These are phyloP conservation scores for Leptographium procerum DNA, from an alignment of 2,329 filamentous ascomycete species.

Conservation along the genomic window DNA sequence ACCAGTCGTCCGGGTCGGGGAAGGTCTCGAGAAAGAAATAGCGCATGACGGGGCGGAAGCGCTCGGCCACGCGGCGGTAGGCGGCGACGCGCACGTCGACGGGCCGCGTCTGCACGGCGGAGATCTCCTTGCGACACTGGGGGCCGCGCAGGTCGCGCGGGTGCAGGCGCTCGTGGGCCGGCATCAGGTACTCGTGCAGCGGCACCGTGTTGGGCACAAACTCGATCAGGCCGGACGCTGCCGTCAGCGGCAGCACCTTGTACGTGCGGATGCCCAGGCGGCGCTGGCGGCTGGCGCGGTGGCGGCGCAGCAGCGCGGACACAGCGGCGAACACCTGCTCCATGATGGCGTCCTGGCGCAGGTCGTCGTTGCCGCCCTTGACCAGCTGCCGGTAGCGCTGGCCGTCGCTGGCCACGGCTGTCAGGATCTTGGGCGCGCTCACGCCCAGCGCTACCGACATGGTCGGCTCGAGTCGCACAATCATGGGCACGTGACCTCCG, in stretches of 20 bases:
- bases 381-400: slow-evolving; percentile 77
- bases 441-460: slow-evolving; percentile 84
- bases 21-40: slow-evolving; percentile 98
- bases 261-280: slow-evolving; percentile 89
- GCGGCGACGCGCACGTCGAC: slow-evolving; percentile 60
- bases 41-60: slow-evolving; percentile 85
- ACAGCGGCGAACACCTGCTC: slow-evolving; percentile 98
- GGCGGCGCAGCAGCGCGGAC: slow-evolving; percentile 75
- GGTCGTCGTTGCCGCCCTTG: slow-evolving; percentile 90
- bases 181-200: slow-evolving; percentile 82
- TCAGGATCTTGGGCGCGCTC: slow-evolving; percentile 88
- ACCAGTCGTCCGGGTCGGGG: slow-evolving; percentile 92
- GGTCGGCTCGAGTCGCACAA: slow-evolving; percentile 57
- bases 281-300: slow-evolving; percentile 77
- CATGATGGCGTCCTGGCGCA: slow-evolving; percentile 97
- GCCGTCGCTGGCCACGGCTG: slow-evolving; percentile 68
- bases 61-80: slow-evolving; percentile 67
- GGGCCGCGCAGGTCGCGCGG: slow-evolving; percentile 70
- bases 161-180: slow-evolving; percentile 77
- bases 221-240: slow-evolving; percentile 83
- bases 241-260: slow-evolving; percentile 84
- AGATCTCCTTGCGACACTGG: slow-evolving; percentile 70
- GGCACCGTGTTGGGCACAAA: slow-evolving; percentile 92
- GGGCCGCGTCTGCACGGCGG: slow-evolving; percentile 56
- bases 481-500: slow-evolving; percentile 49